Evolutionary conservation across 257 asterid genomes (phyloP).

Genomic region (Solanum phureja): DNA sequence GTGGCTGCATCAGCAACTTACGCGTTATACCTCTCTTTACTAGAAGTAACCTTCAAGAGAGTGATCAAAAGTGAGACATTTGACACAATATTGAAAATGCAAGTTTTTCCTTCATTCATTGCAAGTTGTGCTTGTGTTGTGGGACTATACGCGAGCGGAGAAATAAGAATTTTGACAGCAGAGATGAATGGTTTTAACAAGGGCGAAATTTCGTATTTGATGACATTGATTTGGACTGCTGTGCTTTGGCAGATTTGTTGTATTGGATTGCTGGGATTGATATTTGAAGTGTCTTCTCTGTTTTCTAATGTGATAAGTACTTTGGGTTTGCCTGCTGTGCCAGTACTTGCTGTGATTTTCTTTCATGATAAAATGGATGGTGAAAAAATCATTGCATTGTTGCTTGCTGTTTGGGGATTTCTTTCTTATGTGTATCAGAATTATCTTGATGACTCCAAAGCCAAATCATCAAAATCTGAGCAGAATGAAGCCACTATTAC

Average conservation of each 20-base stretch:
- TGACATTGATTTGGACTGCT: conserved; percentile 31
- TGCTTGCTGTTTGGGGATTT: conserved; percentile 35
- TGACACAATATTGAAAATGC: conserved; percentile 15
- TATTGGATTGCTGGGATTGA: conserved; percentile 23
- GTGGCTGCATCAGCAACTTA: conserved; percentile 21
- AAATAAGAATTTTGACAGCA: conserved; percentile 3
- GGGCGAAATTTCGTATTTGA: conserved; percentile 17
- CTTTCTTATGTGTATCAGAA: conserved; percentile 26
- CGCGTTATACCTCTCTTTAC: not conserved
- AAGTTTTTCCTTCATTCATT: conserved; percentile 8
- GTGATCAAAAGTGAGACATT: conserved; percentile 16
- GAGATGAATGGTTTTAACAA: conserved; percentile 10
- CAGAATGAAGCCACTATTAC: not conserved
- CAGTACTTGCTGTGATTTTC: conserved; percentile 29
- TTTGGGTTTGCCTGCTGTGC: conserved; percentile 14
- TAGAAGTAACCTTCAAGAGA: conserved; percentile 17
- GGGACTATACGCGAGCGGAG: conserved; percentile 29
- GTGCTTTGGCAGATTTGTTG: conserved; percentile 24
- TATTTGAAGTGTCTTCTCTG: conserved; percentile 28
- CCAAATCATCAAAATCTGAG: conserved; percentile 3
- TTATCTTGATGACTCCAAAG: conserved; percentile 23
- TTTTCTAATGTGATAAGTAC: conserved; percentile 29
- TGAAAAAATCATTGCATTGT: conserved; percentile 17
- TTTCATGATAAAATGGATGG: conserved; percentile 35
- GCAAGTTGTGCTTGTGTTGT: conserved; percentile 18